Evolutionary conservation across 768 basidiomycete species (phyloP), one percentile per base, ranked within the genome.

Genomic region (Lactarius evosmus): DNA sequence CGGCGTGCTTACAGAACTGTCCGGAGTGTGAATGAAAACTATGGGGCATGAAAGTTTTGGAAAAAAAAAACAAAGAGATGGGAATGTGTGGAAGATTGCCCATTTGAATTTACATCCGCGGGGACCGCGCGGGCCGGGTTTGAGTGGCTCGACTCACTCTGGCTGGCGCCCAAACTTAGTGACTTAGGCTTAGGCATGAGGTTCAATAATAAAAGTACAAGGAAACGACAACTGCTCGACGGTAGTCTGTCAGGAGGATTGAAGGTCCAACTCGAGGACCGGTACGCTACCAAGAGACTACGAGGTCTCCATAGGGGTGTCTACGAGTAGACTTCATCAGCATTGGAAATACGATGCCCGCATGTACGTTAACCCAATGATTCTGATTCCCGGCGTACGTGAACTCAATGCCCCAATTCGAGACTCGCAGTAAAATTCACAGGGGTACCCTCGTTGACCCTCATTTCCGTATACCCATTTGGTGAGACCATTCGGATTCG

Each of bases 21-120:
- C 95, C 94, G 0, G 93, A 96, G 71, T 97, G 94, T 22, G 91
- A 93, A 75, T 95, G 93, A 72, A 93, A 92, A 71, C 87, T 90
- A 70, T 84, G 78, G 63, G 86, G 87, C 84, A 85, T 85, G 55
- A 33, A 17, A 29, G 62, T 16, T 19, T 40, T 40, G 34, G 16
- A 57, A 57, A 22, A 17, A 29, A n/a, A 6, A 25, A 19, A 17
- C n/a, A 49, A 46, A 44, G 5, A n/a, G 49, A 53, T 16, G 50
- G 29, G 27, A 56, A 63, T 12, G 30, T 12, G 30, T 6, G 8
- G 7, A 33, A 49, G 46, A n/a, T 7, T 5, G 25, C 22, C 12
- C n/a, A 9, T 2, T 29, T 32, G 51, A n/a, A 17, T 29, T 29
- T 19, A 29, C 34, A 32, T 17, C n/a, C 27, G 49, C 27, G 55